Conservation (phyloP, 768 basidiomycete genomes). For the Gyrodon lividus region DNA sequence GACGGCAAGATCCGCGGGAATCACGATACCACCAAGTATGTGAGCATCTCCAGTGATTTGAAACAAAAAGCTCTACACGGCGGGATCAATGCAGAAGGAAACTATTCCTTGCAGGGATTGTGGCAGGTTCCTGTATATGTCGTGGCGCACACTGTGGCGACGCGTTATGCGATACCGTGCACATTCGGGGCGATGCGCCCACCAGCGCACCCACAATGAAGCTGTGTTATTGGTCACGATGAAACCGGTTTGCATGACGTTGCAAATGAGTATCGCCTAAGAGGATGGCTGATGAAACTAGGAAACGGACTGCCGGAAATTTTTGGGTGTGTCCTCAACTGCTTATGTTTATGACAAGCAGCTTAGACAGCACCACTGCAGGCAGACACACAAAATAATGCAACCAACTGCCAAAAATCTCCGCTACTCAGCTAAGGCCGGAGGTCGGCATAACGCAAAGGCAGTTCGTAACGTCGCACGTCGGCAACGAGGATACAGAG, state of each 20-base stretch:
- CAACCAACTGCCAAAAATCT: not conserved
- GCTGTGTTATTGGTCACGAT: conserved; percentile 4
- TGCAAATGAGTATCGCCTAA: not conserved
- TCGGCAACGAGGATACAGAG: not conserved
- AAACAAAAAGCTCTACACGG: not conserved
- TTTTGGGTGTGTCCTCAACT: not conserved
- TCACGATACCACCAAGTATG: not conserved
- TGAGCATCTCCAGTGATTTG: not conserved
- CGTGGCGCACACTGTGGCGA: conserved; percentile 1
- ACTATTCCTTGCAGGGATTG: not conserved
- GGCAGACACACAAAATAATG: not conserved
- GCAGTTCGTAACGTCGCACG: not conserved
- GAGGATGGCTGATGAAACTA: not conserved
- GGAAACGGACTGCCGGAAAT: not conserved
- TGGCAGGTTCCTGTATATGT: not conserved
- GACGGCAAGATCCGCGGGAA: not conserved
- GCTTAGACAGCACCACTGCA: not conserved
- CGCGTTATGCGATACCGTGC: not conserved
- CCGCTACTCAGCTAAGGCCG: not conserved
- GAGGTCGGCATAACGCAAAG: not conserved
- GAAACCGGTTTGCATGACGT: not conserved
- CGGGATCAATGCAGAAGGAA: not conserved
- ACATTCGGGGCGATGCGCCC: conserved; percentile 3
- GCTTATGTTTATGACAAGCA: not conserved
- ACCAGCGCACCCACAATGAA: conserved; percentile 6